phyloP scores from a whole-genome alignment of 495 filamentous ascomycete species.

The Penicillium ucsense region DNA sequence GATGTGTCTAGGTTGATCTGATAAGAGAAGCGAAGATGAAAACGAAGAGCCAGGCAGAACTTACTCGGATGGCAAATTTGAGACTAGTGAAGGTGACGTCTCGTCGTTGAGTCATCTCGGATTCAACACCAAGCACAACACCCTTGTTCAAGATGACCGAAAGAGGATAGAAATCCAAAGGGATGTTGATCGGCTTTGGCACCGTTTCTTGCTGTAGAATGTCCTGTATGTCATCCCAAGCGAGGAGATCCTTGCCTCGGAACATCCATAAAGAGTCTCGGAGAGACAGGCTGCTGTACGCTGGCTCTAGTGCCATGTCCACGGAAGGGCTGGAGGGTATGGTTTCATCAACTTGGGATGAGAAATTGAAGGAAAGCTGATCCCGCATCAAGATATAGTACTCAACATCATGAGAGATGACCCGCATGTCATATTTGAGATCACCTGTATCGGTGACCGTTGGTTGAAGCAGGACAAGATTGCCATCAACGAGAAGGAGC shows the following conservation, averaged over 20 bases:
- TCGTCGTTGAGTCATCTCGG: slow-evolving; percentile 81
- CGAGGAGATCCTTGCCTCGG: slow-evolving; percentile 68
- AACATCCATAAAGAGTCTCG: slow-evolving; percentile 92
- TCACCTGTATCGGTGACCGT: slow-evolving; percentile 64
- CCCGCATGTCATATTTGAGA: slow-evolving; percentile 95
- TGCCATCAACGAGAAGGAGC: slow-evolving; percentile 90
- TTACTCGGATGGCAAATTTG: slow-evolving; percentile 70
- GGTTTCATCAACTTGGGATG: slow-evolving; percentile 31
- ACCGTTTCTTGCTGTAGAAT: slow-evolving; percentile 51
- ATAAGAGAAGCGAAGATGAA: background rate
- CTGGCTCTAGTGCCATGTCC: slow-evolving; percentile 35
- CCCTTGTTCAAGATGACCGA: slow-evolving; percentile 75
- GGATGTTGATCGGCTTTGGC: slow-evolving; percentile 33
- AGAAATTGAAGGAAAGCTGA: slow-evolving; percentile 48
- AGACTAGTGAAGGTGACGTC: slow-evolving; percentile 83
- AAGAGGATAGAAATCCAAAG: slow-evolving; percentile 91
- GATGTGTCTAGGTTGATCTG: slow-evolving; percentile 53
- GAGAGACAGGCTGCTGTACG: slow-evolving; percentile 43
- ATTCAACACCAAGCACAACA: slow-evolving; percentile 81
- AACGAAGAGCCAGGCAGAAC: slow-evolving; percentile 11
- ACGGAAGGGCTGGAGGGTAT: slow-evolving; percentile 43
- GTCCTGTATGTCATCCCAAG: slow-evolving; percentile 88
- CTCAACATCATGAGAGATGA: slow-evolving; percentile 90
- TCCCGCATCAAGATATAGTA: slow-evolving; percentile 91
- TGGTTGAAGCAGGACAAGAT: slow-evolving; percentile 85